Evolutionary conservation across 768 basidiomycete species (phyloP).

Genomic region (Russula foetens): DNA sequence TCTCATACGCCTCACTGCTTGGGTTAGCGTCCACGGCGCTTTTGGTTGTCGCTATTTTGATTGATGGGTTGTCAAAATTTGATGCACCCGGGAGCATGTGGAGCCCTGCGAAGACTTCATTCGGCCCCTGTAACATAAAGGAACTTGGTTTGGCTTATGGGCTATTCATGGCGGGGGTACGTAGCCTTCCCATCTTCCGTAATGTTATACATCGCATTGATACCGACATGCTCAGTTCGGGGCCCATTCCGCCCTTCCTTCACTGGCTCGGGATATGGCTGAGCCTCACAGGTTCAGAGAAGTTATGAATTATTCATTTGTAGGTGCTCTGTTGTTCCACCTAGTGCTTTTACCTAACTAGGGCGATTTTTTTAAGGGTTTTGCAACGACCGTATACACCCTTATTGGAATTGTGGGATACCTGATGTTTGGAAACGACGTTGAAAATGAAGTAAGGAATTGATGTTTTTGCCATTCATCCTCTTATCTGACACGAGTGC

Average conservation of each 20-base stretch:
- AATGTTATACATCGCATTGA: neutral
- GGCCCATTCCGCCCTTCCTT: constrained; percentile 89
- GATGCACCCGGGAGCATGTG: constrained; percentile 76
- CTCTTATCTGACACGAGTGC: neutral
- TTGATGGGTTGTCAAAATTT: constrained; percentile 72
- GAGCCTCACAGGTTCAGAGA: constrained; percentile 71
- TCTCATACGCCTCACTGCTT: constrained; percentile 84
- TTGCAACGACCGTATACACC: constrained; percentile 26
- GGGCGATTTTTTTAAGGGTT: neutral
- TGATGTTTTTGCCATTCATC: neutral
- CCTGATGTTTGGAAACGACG: constrained; percentile 78
- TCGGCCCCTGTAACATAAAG: constrained; percentile 42
- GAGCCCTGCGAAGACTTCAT: constrained; percentile 59
- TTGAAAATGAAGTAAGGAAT: constrained; percentile 67
- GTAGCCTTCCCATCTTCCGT: constrained; percentile 20
- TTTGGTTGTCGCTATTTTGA: constrained; percentile 66
- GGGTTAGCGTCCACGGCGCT: constrained; percentile 74
- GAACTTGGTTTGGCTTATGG: constrained; percentile 79
- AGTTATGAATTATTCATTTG: constrained; percentile 85
- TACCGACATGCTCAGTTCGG: constrained; percentile 48
- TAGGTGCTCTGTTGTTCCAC: constrained; percentile 29
- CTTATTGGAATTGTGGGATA: constrained; percentile 78
- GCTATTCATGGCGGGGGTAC: constrained; percentile 85
- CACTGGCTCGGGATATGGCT: constrained; percentile 81
- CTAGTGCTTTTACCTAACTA: neutral